These are phyloP conservation scores for Grosmannia serpens DNA, from an alignment of 2,329 filamentous ascomycete species.

Conservation along the genomic window DNA sequence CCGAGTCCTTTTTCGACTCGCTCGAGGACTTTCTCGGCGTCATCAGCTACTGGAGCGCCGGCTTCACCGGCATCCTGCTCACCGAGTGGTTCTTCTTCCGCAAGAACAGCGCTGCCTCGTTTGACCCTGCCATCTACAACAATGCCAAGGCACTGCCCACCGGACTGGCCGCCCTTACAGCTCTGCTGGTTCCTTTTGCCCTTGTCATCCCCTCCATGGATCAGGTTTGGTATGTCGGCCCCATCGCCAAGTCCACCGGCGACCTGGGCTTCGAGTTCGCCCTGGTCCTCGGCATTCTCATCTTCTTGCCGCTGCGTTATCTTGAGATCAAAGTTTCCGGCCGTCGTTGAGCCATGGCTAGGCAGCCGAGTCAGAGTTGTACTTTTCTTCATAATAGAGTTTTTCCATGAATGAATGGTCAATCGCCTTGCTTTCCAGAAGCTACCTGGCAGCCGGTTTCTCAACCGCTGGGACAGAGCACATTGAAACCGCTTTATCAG, in stretches of 20 bases:
- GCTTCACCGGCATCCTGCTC: constrained; percentile 27
- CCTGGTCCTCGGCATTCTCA: constrained; percentile 17
- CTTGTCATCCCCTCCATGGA: constrained; percentile 28
- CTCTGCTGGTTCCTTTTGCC: constrained; percentile 12
- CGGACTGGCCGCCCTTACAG: constrained; percentile 15
- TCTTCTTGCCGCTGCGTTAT: neutral
- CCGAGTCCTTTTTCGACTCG: constrained; percentile 26
- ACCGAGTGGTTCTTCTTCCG: constrained; percentile 18
- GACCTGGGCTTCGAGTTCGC: constrained; percentile 34
- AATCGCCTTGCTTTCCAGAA: no score
- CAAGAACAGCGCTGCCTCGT: constrained; percentile 10
- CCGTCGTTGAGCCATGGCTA: neutral
- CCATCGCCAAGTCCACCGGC: constrained; percentile 28
- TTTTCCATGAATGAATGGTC: no score
- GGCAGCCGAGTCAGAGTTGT: no score
- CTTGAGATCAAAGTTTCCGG: neutral
- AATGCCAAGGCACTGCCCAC: constrained; percentile 14
- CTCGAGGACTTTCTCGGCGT: constrained; percentile 33
- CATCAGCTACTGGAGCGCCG: constrained; percentile 34
- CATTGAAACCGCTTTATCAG: no score
- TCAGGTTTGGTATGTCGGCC: constrained; percentile 31
- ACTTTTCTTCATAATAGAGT: no score
- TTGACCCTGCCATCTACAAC: constrained; percentile 16
- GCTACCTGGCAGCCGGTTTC: no score
- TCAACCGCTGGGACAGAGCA: no score